Evolutionary conservation across 768 basidiomycete genomes (phyloP).

Genomic region (Suillus placidus): DNA sequence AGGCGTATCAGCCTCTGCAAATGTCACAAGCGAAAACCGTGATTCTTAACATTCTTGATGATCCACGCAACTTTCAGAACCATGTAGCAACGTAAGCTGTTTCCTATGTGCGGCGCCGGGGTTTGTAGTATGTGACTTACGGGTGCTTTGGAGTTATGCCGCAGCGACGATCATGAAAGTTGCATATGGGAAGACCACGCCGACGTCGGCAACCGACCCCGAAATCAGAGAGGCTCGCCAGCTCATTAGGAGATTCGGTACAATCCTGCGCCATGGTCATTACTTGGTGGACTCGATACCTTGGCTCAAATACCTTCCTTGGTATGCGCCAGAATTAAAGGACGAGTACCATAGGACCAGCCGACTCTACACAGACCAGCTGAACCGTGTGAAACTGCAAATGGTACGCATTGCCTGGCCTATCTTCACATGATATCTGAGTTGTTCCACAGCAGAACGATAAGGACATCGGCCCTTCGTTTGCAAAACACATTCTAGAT

Average conservation of each 20-base stretch:
- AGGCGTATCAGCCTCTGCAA: background rate
- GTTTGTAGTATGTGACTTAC: background rate
- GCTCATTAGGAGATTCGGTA: background rate
- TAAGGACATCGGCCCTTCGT: background rate
- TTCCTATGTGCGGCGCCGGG: background rate
- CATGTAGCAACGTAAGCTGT: background rate
- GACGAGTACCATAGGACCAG: background rate
- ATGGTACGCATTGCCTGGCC: background rate
- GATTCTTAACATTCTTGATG: background rate
- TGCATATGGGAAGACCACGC: constrained; percentile 35
- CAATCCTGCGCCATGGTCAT: constrained; percentile 47
- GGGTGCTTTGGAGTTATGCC: background rate
- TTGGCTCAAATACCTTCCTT: constrained; percentile 38
- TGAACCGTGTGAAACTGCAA: background rate
- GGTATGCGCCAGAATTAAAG: constrained; percentile 25
- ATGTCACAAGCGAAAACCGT: background rate
- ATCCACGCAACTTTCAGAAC: background rate
- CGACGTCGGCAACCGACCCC: constrained; percentile 38
- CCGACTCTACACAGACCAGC: constrained; percentile 33
- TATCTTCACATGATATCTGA: background rate
- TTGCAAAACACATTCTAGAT: background rate
- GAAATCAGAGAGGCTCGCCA: background rate
- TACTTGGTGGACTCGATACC: constrained; percentile 56
- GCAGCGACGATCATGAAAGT: constrained; percentile 22
- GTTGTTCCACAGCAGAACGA: background rate